These are phyloP conservation scores for Sphagnum contortum DNA, from an alignment of 225 moss, liverwort and hornwort genomes.

Conservation along the genomic window DNA sequence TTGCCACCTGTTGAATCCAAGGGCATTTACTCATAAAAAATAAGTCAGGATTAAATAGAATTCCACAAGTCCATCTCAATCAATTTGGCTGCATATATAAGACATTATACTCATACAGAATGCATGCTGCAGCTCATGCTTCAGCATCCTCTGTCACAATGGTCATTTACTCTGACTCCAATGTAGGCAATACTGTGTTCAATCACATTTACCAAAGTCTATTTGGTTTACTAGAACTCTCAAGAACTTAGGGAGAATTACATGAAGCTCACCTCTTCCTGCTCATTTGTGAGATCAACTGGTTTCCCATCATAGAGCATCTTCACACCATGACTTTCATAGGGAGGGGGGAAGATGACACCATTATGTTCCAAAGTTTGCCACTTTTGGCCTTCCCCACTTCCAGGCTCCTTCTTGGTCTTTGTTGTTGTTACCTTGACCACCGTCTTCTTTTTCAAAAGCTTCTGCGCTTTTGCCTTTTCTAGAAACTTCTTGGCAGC, in stretches of 20 bases:
- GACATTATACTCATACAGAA: too few species aligned
- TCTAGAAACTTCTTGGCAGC: conserved; percentile 53
- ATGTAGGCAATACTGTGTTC: too few species aligned
- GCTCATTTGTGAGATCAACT: conserved; percentile 54
- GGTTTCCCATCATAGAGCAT: conserved; percentile 82
- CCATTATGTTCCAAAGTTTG: conserved; percentile 81
- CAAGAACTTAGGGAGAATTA: too few species aligned
- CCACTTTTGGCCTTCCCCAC: conserved; percentile 80
- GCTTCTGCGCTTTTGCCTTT: conserved; percentile 21
- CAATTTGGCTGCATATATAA: too few species aligned
- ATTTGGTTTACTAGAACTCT: too few species aligned
- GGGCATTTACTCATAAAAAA: too few species aligned
- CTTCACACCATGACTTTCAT: conserved; percentile 80
- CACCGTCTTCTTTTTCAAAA: conserved; percentile 46
- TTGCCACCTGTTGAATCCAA: conserved; percentile 48
- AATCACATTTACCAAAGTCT: too few species aligned
- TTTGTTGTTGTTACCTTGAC: conserved; percentile 36
- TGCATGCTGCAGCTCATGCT: too few species aligned
- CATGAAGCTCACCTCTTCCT: conserved; percentile 54
- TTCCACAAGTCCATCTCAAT: too few species aligned
- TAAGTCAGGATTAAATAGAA: too few species aligned
- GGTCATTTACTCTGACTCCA: too few species aligned
- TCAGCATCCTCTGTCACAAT: too few species aligned
- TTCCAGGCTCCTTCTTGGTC: conserved; percentile 31
- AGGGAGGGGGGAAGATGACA: conserved; percentile 88